A percentile compares a stretch with the other conserved stretches of the same genome.
Evolutionary conservation across 805 yeast genomes (phyloP).

Genomic region (Sungouiozyma intestinalis): DNA sequence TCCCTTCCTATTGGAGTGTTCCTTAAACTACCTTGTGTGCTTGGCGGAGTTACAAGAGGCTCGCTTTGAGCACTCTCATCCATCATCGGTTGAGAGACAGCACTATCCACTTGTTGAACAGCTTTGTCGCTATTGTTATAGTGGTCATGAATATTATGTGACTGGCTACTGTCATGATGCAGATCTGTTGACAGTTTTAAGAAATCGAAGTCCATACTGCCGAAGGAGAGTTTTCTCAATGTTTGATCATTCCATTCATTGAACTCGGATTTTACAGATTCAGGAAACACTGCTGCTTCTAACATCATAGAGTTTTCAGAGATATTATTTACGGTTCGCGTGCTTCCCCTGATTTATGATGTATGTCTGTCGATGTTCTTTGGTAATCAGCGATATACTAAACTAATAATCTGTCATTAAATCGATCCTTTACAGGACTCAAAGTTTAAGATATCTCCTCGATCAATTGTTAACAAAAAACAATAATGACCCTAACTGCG

Average conservation of each 20-base stretch:
- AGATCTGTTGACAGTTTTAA: background rate
- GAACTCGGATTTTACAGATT: background rate
- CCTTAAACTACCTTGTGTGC: background rate
- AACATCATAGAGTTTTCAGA: background rate
- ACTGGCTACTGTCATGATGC: background rate
- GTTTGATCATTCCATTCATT: background rate
- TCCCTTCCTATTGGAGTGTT: background rate
- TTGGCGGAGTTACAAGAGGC: background rate
- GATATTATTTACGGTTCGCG: background rate
- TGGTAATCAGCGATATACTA: too few relatives aligned
- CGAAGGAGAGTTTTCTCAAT: background rate
- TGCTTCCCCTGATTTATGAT: too few relatives aligned
- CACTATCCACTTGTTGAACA: background rate
- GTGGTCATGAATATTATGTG: background rate
- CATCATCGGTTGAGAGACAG: background rate
- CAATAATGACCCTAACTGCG: background rate
- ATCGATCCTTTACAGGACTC: too few relatives aligned
- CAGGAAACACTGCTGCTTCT: background rate
- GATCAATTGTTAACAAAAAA: too few relatives aligned
- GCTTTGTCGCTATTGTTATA: too few relatives aligned
- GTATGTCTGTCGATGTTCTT: too few relatives aligned
- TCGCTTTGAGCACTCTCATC: background rate
- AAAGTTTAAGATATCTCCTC: too few relatives aligned
- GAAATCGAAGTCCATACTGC: background rate
- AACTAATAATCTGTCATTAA: too few relatives aligned